A percentile compares a stretch with the other conserved stretches of the same genome.
These are phyloP conservation scores for Penicillium longicatenatum DNA, from an alignment of 495 filamentous ascomycete genomes.

Conservation along the genomic window DNA sequence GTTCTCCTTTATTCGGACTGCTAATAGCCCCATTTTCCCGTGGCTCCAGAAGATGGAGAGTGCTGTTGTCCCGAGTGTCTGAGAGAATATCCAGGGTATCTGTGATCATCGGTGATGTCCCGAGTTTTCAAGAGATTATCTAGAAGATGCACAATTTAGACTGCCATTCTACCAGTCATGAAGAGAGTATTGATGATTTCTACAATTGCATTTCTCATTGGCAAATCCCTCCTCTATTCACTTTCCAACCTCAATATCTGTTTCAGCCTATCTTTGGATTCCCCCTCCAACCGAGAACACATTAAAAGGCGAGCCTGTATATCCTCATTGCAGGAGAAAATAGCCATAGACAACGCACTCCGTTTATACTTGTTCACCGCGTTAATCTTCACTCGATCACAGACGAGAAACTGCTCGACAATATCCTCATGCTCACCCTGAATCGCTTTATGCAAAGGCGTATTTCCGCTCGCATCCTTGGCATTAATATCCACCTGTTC, in stretches of 20 bases:
- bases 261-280: not conserved
- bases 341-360: not conserved
- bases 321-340: not conserved
- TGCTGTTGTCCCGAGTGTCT: too few species aligned
- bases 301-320: not conserved
- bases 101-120: too few species aligned
- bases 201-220: too few species aligned
- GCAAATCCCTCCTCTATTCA: not conserved
- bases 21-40: too few species aligned
- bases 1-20: too few species aligned
- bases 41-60: too few species aligned
- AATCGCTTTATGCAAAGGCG: not conserved
- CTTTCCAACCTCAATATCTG: not conserved
- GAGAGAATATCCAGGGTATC: too few species aligned
- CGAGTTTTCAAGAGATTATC: too few species aligned
- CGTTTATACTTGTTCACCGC: not conserved
- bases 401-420: not conserved
- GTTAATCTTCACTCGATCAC: not conserved
- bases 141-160: too few species aligned
- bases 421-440: not conserved
- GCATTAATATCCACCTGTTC: not conserved
- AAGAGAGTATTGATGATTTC: too few species aligned
- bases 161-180: too few species aligned
- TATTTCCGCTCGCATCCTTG: not conserved
- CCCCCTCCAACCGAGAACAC: not conserved